Percentiles rank a stretch among this genome's conserved stretches.
These are phyloP conservation scores for Cladophialophora yegresii DNA, from an alignment of 2,329 filamentous ascomycete genomes.

Conservation along the genomic window DNA sequence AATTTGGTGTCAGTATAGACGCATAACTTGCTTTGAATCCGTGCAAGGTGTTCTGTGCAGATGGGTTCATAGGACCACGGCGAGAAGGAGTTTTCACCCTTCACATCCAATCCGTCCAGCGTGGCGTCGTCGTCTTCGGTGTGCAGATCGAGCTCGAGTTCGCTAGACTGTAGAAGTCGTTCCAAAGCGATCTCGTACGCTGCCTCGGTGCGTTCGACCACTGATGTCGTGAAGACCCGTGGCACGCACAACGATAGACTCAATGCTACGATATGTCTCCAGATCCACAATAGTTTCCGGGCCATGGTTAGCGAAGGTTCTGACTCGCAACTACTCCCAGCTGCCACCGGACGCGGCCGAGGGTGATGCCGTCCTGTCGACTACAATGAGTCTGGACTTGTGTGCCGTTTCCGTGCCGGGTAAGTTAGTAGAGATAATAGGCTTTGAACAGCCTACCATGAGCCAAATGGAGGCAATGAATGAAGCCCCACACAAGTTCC, in stretches of 20 bases:
- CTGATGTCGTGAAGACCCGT: background rate
- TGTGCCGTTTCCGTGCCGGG: too few relatives aligned
- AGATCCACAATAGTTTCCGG: background rate
- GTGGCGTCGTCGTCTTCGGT: background rate
- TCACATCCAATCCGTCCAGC: background rate
- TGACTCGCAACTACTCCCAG: background rate
- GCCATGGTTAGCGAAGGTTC: background rate
- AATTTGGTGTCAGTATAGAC: conserved; percentile 23
- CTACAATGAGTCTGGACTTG: too few relatives aligned
- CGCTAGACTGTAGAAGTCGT: conserved; percentile 17
- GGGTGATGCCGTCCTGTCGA: too few relatives aligned
- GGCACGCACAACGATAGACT: background rate
- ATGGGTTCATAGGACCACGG: conserved; percentile 24
- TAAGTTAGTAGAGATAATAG: too few relatives aligned
- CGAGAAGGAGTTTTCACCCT: background rate
- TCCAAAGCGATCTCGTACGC: background rate
- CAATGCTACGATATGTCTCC: background rate
- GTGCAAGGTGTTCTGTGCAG: conserved; percentile 18
- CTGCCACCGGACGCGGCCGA: too few relatives aligned
- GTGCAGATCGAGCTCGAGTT: conserved; percentile 13
- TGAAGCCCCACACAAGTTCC: background rate
- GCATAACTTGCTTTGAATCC: conserved; percentile 23
- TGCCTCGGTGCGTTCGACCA: background rate
- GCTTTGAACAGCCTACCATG: background rate
- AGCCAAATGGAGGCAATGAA: background rate